phyloP scores from a whole-genome alignment of 2,329 filamentous ascomycete species.

The Diatrype stigma region DNA sequence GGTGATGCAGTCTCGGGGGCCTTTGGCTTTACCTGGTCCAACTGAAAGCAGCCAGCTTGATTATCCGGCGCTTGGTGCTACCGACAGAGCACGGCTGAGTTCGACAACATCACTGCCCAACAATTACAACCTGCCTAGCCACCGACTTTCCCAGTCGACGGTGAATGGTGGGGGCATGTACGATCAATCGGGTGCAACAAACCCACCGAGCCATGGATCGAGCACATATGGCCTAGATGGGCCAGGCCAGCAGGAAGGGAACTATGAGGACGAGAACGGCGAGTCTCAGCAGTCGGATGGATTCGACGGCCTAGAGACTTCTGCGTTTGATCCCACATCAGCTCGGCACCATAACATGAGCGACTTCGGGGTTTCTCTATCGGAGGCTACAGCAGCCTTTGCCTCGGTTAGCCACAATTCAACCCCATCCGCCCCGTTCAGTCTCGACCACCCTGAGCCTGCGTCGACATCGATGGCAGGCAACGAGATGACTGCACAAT shows the following conservation, averaged over 20 bases:
- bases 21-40: conserved; percentile 10
- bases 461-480: background rate
- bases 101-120: conserved; percentile 8
- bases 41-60: conserved; percentile 7
- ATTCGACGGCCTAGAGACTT: conserved; percentile 1
- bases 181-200: conserved; percentile 6
- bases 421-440: background rate
- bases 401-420: background rate
- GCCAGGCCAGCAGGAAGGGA: background rate
- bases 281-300: conserved; percentile 1
- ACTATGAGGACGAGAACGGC: conserved; percentile 1
- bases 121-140: conserved; percentile 4
- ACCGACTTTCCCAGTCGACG: conserved; percentile 6
- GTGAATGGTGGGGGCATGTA: conserved; percentile 13
- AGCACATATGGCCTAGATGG: conserved; percentile 2
- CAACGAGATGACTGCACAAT: background rate
- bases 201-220: conserved; percentile 2
- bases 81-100: conserved; percentile 7
- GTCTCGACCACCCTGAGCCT: background rate
- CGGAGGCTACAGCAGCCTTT: background rate
- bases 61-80: conserved; percentile 6
- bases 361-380: conserved; percentile 4
- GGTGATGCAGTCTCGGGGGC: conserved; percentile 6
- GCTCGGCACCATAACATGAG: background rate
- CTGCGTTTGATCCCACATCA: background rate